Base-by-base conservation (phyloP, 2,329 filamentous ascomycete species). In the Camillea tinctor region DNA sequence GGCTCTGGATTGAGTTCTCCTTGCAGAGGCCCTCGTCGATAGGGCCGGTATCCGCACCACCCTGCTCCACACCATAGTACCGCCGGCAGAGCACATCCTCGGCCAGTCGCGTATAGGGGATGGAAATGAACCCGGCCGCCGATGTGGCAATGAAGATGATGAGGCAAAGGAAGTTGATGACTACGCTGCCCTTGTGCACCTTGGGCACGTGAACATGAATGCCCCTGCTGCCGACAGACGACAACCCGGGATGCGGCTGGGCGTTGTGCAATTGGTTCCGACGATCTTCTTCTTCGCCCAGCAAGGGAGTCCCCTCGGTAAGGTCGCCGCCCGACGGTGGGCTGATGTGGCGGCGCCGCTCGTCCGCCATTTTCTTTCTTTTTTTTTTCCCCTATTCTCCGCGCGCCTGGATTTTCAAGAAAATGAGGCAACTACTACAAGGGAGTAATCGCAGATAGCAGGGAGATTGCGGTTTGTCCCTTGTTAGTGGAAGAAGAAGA, bases 21-120 rank as follows among this genome's bases (percentile, higher is more conserved):
- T 78, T 78, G 61, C 73, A 74, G 11, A 74, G 60, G 19, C 67
- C 70, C 68, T 74, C 77, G 57, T 77, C 73, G 56, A 79, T 77
- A 4, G 63, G 50, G 13, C 48, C 5, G n/a, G 26, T 11, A 9
- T 9, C 26, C 13, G 23, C 8, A 52, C 23, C 55, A 17, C 36
- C 36, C 36, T n/a, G 36, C 30, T 53, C 24, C 24, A 56, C 23
- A 55, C 72, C 73, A 59, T 76, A 76, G 58, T 75, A 71, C 13
- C 70, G 55, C 59, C 73, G 74, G 60, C 76, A 79, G 40, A 77
- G 57, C 50, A 75, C 70, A 64, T 79, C 74, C 59, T 79, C 76
- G 24, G 73, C 66, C 19, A 76, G 61, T 19, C 75, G 72, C 13
- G 73, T 70, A 4, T 66, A 53, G 1, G 76, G 75, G 19, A 78